Base-by-base conservation (phyloP, 1,284 basidiomycete genomes). In the Ustilago nuda region DNA sequence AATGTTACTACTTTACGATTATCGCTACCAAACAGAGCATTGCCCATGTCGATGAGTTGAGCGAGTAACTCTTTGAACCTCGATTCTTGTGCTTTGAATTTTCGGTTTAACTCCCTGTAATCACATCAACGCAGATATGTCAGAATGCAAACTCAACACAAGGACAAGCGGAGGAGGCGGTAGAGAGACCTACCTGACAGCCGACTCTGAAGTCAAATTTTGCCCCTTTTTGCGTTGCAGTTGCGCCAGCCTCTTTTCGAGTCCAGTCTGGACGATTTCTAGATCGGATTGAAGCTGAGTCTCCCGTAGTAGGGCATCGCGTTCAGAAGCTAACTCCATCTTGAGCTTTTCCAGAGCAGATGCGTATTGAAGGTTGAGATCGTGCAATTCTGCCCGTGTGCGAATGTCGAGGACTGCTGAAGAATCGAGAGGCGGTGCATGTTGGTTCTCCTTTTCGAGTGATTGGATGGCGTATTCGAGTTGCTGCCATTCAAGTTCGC, bases 401-500 rank as follows among this genome's bases (percentile, higher is more conserved):
- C 69, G 65, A 6, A 67, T 52, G 51, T 68, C 63, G 15, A 66
- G 46, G 8, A 76, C 56, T 3, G 74, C 33, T 0, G 63, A 46
- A 8, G 69, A 58, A 9, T 72, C 69, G 41, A 72, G 66, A 19
- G 61, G 54, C 15, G 69, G 74, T 12, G 39, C 17, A 6, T 68
- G 69, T 32, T 55, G 45, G 12, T 66, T 65, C 19, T 65, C 73
- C 36, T 75, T 59, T n/a, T 75, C 64, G 0, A 76, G 64, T n/a
- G 57, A 48, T 3, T 43, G 58, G 0, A 76, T 67, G 2, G 69
- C 66, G 53, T 56, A 76, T 19, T 72, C 69, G 8, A 76, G 56
- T 46, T 76, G 73, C 46, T 76, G 74, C 74, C 74, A 69, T 37
- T 72, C 69, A 36, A 71, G 56, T 41, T 76, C 67, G 9, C 65